These are phyloP conservation scores for Lentinula novae-zelandiae DNA, from an alignment of 1,284 basidiomycete species.

Conservation along the genomic window DNA sequence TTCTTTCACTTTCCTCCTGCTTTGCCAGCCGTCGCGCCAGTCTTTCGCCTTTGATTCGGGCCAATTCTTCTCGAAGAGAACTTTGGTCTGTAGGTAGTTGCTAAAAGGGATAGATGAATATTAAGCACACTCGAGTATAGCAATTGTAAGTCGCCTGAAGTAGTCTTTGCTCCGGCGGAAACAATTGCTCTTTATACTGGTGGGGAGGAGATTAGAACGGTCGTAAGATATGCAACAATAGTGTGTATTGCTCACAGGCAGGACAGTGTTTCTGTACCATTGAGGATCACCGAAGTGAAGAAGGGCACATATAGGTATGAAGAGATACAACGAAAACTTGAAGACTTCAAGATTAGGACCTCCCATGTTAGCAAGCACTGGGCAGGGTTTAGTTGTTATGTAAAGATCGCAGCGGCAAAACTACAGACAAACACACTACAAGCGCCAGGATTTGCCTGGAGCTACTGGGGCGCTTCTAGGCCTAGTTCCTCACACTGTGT, in stretches of 20 bases:
- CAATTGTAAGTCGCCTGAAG: constrained; percentile 37
- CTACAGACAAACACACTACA: too few relatives aligned
- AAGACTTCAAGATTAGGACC: constrained; percentile 85
- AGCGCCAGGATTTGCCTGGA: too few relatives aligned
- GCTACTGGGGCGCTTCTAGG: too few relatives aligned
- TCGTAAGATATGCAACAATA: not conserved
- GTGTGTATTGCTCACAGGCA: constrained; percentile 59
- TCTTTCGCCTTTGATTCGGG: constrained; percentile 64
- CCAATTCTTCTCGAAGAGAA: constrained; percentile 62
- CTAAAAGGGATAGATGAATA: constrained; percentile 27
- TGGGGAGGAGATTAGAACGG: not conserved
- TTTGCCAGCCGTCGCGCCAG: constrained; percentile 42
- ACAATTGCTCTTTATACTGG: constrained; percentile 71
- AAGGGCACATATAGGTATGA: constrained; percentile 82
- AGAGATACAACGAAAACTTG: constrained; percentile 87
- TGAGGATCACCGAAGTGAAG: constrained; percentile 87
- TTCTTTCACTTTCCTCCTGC: constrained; percentile 25
- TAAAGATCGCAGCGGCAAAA: not conserved
- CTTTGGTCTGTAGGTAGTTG: constrained; percentile 61
- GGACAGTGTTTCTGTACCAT: constrained; percentile 80
- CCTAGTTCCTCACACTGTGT: too few relatives aligned
- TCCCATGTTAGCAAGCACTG: constrained; percentile 44
- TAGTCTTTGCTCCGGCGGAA: constrained; percentile 58
- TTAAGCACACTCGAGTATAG: not conserved
- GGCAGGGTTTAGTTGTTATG: not conserved